These are phyloP conservation scores for Narthecium ossifragum DNA, from an alignment of 106 monocot species.

Conservation along the genomic window DNA sequence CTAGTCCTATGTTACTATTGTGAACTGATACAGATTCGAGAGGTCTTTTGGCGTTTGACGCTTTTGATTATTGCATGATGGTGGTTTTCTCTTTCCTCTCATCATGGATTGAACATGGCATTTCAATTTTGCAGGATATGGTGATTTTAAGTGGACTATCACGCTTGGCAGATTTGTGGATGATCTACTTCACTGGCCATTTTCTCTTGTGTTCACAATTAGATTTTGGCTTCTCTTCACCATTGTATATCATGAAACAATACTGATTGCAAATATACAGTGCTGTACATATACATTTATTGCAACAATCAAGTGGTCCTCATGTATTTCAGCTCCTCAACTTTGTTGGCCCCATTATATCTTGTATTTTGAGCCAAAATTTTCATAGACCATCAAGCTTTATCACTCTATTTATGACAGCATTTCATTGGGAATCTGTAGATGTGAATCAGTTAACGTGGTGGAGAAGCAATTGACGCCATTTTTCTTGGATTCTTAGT, in stretches of 20 bases:
- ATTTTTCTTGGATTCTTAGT: constrained; percentile 40
- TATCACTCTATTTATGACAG: constrained; percentile 40
- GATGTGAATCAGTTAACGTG: constrained; percentile 27
- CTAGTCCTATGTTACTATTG: too few relatives aligned
- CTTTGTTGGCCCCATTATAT: constrained; percentile 26
- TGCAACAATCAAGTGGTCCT: constrained; percentile 34
- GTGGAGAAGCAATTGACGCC: constrained; percentile 35
- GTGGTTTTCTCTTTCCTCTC: too few relatives aligned
- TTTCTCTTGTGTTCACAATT: constrained; percentile 42
- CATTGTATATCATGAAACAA: constrained; percentile 52
- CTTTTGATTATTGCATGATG: too few relatives aligned
- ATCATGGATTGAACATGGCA: too few relatives aligned
- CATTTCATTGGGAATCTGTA: constrained; percentile 25
- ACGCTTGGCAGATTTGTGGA: constrained; percentile 17
- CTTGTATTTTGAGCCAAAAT: constrained; percentile 31
- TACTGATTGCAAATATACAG: constrained; percentile 42
- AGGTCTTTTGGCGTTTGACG: too few relatives aligned
- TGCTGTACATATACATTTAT: constrained; percentile 58
- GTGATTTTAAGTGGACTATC: constrained; percentile 16
- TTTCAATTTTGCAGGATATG: constrained; percentile 19
- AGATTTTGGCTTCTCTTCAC: constrained; percentile 44
- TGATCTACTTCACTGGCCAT: constrained; percentile 28
- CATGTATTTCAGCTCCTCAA: constrained; percentile 37
- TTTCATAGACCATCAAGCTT: constrained; percentile 18
- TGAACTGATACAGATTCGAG: too few relatives aligned